Percentiles rank a stretch among this genome's conserved stretches.
Conservation (phyloP, 176 grass and related monocot species). For the Zoysia japonica region DNA sequence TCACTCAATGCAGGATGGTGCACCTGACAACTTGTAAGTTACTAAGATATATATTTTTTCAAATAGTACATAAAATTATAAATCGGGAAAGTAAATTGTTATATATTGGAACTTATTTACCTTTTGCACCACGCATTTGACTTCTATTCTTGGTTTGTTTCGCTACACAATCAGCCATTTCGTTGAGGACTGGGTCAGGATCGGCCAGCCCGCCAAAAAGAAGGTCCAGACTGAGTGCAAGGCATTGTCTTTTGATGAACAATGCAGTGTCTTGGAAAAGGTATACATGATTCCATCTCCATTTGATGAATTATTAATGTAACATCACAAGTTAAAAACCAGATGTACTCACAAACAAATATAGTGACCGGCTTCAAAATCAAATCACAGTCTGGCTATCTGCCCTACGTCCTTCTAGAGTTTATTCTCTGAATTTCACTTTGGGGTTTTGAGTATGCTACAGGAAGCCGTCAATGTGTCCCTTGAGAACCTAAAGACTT, state of each 20-base stretch:
- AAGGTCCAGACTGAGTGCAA: conserved; percentile 51
- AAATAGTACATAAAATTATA: background rate
- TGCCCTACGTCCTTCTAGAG: background rate
- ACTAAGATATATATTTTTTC: too few relatives aligned
- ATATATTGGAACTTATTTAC: background rate
- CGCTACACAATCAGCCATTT: conserved; percentile 49
- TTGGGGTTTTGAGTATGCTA: background rate
- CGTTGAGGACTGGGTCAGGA: conserved; percentile 93
- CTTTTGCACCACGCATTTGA: background rate
- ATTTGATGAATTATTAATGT: background rate
- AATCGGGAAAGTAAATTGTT: background rate
- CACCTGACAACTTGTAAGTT: conserved; percentile 60
- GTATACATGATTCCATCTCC: conserved; percentile 6
- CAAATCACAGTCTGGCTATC: background rate
- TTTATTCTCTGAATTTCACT: background rate
- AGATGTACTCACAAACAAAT: background rate
- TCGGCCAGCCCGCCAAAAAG: conserved; percentile 56
- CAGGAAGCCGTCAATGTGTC: conserved; percentile 75
- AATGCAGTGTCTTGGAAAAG: conserved; percentile 69
- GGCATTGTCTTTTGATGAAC: conserved; percentile 44
- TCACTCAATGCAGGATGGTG: conserved; percentile 66
- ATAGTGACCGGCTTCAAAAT: background rate
- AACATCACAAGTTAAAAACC: background rate
- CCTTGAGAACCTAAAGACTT: conserved; percentile 65
- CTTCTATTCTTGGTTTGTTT: background rate